Percentiles rank a stretch among this genome's conserved stretches.
Evolutionary conservation across 768 basidiomycete species (phyloP).

Genomic region (Lentinus brumalis): DNA sequence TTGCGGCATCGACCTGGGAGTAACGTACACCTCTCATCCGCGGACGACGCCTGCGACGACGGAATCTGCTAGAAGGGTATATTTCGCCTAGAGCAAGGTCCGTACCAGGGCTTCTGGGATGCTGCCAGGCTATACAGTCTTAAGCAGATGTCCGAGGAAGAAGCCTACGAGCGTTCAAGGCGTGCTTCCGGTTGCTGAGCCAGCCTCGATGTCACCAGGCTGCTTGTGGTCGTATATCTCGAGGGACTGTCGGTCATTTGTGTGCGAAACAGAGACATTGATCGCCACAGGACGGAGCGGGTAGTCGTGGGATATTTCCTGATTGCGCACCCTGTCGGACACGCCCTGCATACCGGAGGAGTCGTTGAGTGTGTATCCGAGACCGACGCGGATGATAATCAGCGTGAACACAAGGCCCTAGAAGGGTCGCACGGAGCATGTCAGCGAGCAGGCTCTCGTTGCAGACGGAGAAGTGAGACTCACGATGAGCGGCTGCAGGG

Average conservation of each 20-base stretch:
- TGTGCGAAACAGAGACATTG: slow-evolving; percentile 19
- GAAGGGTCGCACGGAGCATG: neutral
- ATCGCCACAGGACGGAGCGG: slow-evolving; percentile 17
- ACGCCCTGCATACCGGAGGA: neutral
- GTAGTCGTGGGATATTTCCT: slow-evolving; percentile 7
- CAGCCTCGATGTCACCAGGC: neutral
- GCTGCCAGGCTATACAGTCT: too few species aligned
- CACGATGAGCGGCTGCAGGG: slow-evolving; percentile 17
- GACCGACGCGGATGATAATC: slow-evolving; percentile 9
- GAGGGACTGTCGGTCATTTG: slow-evolving; percentile 16
- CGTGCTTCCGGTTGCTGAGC: neutral
- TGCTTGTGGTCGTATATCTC: slow-evolving; percentile 14
- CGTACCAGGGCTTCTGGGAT: neutral
- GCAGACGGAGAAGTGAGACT: neutral
- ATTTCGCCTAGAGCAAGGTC: neutral
- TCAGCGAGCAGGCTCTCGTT: neutral
- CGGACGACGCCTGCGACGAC: too few species aligned
- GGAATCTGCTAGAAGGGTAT: too few species aligned
- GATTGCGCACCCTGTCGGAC: slow-evolving; percentile 1
- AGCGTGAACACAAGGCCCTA: slow-evolving; percentile 6
- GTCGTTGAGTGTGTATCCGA: neutral
- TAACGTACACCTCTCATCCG: too few species aligned
- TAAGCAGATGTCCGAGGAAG: too few species aligned
- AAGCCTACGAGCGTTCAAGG: neutral
- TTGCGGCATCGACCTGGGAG: neutral